Base-by-base conservation (phyloP, 2,329 filamentous ascomycete species). In the Orbilia javanica region DNA sequence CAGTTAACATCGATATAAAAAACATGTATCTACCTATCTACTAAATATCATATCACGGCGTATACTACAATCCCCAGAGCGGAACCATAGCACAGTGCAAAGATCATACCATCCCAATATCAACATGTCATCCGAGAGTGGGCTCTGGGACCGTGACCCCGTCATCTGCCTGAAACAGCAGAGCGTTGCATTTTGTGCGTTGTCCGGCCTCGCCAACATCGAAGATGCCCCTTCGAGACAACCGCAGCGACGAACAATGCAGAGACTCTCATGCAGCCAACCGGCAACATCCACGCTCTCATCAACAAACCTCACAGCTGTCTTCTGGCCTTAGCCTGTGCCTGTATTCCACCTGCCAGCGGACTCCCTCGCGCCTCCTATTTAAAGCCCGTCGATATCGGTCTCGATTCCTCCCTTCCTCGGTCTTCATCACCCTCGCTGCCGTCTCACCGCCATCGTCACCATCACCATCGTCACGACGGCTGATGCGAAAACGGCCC, bases 231-330 rank as follows among this genome's bases (percentile, higher is more conserved):
- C 20, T 64, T 71, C 57, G 55, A 63, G 46, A 71, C 68, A 48
- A 48, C 46, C 60, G 62, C 68, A 53, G 53, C 66, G 44, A 71
- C 67, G 44, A 44, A 67, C 52, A 55, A 36, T 67, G 48, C 64
- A 67, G 57, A 36, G 5, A 25, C 18, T 34, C 44, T 13, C 60
- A 62, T 66, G 64, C 67, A 63, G 44, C 72, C 72, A 76, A 76
- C 72, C 72, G 65, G 57, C 72, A 55, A 60, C 53, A 70, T 76
- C 72, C 72, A 76, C 72, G 72, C 65, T 69, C 69, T 44, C 60
- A 65, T 67, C 48, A 39, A 60, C 55, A 60, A 34, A 22, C 66
- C 57, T 48, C 48, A 36, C 36, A 52, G 52, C 52, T 53, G 29
- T 44, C 52, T 34, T 11, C 27, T 50, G 18, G 53, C 36, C n/a